Base-by-base conservation (phyloP, 2,329 filamentous ascomycete genomes). In the Trichoderma brevicompactum region DNA sequence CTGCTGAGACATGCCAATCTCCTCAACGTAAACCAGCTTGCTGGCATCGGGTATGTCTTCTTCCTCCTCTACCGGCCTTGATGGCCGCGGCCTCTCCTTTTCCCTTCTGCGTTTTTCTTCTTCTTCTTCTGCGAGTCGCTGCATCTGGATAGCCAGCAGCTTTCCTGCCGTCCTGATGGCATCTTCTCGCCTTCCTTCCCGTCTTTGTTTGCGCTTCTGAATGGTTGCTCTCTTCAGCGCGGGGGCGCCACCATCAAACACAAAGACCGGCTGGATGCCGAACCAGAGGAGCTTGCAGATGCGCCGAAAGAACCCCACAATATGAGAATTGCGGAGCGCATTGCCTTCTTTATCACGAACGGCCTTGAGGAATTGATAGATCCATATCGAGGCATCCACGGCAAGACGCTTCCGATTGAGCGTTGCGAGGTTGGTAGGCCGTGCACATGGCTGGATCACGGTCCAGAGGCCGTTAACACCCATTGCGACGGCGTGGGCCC, bases 281-380 rank as follows among this genome's bases (percentile, higher is more conserved):
- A 95, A 94, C 85, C 94, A 99, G 1, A 99, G 85, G 1, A 99
- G 85, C 77, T 99, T 99, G 85, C 95, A 99, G 76, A 99, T 97
- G 67, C 95, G 89, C 59, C 95, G 92, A 79, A 99, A 99, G 86
- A 99, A 99, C 44, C 96, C 95, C 49, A 99, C 92, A 41, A 99
- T 87, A 74, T 99, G 95, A 36, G 92, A 94, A 80, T 97, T 99
- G 69, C 94, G 92, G 60, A 99, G 83, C 1, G 95, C 95, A 74
- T 99, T 97, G 62, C 95, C 95, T 79, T 99, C 95, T 74, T 98
- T 97, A 79, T 99, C 95, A 72, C 95, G 94, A 10, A 99, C 95
- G 9, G 96, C 95, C 81, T 99, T 99, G 72, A 99, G 87, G 74
- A 99, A 99, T 75, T 99, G 95, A 83, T 99, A 99, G 72, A 99